phyloP scores from a whole-genome alignment of 2,329 filamentous ascomycete species.

The Cladophialophora yegresii region DNA sequence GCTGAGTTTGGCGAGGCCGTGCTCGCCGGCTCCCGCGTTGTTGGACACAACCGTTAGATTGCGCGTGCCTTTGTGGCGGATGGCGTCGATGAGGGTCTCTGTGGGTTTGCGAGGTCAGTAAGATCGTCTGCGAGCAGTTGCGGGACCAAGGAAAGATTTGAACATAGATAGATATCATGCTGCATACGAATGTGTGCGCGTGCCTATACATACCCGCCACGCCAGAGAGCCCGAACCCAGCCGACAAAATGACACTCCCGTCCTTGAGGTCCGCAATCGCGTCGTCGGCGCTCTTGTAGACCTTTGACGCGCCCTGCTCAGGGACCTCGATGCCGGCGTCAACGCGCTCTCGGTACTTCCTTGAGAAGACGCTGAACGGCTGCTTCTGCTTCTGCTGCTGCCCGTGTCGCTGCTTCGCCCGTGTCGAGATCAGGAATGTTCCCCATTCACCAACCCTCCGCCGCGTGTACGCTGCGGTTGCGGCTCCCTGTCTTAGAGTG shows the following conservation, averaged over 20 bases:
- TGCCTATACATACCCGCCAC: conserved; percentile 59
- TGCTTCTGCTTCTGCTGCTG: not conserved
- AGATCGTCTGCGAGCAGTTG: not conserved
- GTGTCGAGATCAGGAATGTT: not conserved
- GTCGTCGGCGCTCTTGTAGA: conserved; percentile 57
- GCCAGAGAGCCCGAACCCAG: conserved; percentile 80
- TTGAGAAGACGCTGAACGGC: conserved; percentile 6
- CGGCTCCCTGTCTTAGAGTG: not conserved
- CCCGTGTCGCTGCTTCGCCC: not conserved
- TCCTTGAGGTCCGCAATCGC: conserved; percentile 71
- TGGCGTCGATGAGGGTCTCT: conserved; percentile 72
- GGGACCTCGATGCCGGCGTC: too few relatives aligned
- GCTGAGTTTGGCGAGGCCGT: conserved; percentile 70
- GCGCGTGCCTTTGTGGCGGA: conserved; percentile 60
- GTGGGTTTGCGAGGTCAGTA: not conserved
- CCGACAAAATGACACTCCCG: conserved; percentile 70
- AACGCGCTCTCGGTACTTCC: not conserved
- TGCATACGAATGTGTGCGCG: not conserved
- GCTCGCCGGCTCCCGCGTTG: conserved; percentile 70
- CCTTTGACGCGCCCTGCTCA: conserved; percentile 41
- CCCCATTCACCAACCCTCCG: not conserved
- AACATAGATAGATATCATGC: too few relatives aligned
- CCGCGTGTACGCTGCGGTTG: not conserved
- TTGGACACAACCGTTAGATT: conserved; percentile 76
- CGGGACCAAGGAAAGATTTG: too few relatives aligned